phyloP scores from a whole-genome alignment of 805 yeast genomes.

The Ogataea zsoltii region DNA sequence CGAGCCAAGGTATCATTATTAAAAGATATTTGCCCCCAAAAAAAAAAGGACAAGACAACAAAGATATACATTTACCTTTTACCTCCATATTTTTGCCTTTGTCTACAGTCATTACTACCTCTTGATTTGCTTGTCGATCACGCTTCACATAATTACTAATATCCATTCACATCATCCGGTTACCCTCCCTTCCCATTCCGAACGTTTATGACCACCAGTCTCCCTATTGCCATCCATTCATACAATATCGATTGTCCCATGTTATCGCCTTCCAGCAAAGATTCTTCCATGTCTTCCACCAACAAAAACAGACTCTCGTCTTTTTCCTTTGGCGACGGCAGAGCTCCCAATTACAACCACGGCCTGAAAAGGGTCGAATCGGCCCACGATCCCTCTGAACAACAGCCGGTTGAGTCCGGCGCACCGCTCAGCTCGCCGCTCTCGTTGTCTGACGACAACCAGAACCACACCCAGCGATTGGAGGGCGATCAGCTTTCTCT shows the following conservation, averaged over 20 bases:
- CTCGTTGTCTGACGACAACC: conserved; percentile 21
- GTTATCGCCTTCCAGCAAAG: conserved; percentile 29
- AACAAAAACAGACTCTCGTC: conserved; percentile 16
- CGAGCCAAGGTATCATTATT: too few species aligned
- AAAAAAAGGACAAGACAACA: too few species aligned
- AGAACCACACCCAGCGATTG: conserved; percentile 9
- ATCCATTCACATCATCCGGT: too few species aligned
- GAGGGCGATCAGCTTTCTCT: conserved; percentile 25
- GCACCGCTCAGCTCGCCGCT: conserved; percentile 21
- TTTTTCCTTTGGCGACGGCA: conserved; percentile 15
- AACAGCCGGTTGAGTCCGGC: neutral
- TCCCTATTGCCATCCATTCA: too few species aligned
- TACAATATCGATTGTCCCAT: conserved; percentile 9
- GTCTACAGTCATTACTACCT: too few species aligned
- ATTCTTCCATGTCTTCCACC: conserved; percentile 13
- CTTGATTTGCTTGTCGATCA: too few species aligned
- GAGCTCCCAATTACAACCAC: neutral
- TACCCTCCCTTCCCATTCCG: neutral
- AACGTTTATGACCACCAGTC: neutral
- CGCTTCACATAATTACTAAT: too few species aligned
- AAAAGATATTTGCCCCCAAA: too few species aligned
- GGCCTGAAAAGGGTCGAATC: conserved; percentile 14
- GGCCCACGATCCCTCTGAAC: conserved; percentile 21
- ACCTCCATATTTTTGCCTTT: too few species aligned
- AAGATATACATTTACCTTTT: too few species aligned